Evolutionary conservation across 192 early-diverging fungal genomes (phyloP), one percentile per base, ranked within the genome.

Genomic region (Umbelopsis vinacea): DNA sequence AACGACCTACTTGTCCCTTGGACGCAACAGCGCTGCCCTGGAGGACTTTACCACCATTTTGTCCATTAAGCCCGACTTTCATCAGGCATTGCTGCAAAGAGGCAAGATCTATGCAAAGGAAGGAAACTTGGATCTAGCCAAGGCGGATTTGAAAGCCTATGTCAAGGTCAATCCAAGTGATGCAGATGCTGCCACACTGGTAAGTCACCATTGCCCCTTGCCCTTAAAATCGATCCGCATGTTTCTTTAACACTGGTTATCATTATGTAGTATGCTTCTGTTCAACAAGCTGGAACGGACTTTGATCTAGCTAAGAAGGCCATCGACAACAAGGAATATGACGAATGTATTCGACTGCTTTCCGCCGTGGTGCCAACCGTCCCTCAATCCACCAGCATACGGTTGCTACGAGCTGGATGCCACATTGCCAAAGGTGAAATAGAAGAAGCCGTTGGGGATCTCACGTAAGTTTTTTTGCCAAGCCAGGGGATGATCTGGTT

Each of bases 361-460:
- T 79, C 84, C 12, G 66, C 75, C 29, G 89, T 86, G 47, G 86
- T 91, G 43, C 74, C 82, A 48, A 74, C 86, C 45, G 81, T 87
- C 24, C 87, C 89, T 33, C 81, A 91, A 60, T 83, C 69, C 6
- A 63, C 81, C 23, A 80, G 86, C 26, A 76, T 93, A 47, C 81
- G 93, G 37, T 47, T 86, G 76, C 77, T 88, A 10, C 82, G 95
- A 29, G 93, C 92, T 35, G 79, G 93, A 53, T 94, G 91, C 72
- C 89, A 95, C 69, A 70, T 94, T 15, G 81, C 82, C 5, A 80
- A 82, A 24, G 90, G 90, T 43, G 93, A 95, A 69, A 80, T 91
- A n/a, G 94, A 94, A 71, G 92, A 92, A 77, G 95, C 95, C 2
- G 89, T 89, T 67, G 89, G 92, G 15, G 96, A 98, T 78, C 82